Conservation (phyloP, 768 basidiomycete species). For the Bullera alba region DNA sequence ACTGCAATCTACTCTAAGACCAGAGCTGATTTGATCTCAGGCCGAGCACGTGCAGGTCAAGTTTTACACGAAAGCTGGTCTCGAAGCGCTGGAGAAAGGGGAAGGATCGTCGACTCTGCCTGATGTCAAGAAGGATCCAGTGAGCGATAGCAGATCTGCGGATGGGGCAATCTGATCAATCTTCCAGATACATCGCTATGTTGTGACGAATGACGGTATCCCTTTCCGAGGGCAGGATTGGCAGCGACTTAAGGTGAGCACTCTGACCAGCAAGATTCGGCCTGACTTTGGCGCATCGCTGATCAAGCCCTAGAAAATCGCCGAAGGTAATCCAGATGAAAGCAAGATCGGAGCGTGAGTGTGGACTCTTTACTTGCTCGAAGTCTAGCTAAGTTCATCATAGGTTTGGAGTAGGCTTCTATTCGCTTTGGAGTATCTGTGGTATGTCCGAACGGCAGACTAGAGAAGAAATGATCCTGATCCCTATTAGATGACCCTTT, state of each 20-base stretch:
- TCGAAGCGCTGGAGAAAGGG: constrained; percentile 22
- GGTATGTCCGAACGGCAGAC: constrained; percentile 9
- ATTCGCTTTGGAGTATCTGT: constrained; percentile 36
- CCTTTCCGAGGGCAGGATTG: constrained; percentile 79
- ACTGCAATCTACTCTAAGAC: neutral
- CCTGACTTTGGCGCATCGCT: too few species aligned
- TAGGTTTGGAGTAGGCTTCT: constrained; percentile 42
- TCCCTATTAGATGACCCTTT: constrained; percentile 44
- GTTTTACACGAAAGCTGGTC: constrained; percentile 34
- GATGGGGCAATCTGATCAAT: too few species aligned
- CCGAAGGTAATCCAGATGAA: constrained; percentile 89
- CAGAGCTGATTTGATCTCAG: constrained; percentile 6
- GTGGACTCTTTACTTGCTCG: neutral
- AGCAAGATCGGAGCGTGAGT: constrained; percentile 78
- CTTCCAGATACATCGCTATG: constrained; percentile 65
- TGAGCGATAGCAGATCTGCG: too few species aligned
- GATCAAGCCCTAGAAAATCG: too few species aligned
- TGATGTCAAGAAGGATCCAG: constrained; percentile 56
- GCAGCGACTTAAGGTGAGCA: constrained; percentile 75
- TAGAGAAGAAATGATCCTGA: neutral
- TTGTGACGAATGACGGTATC: constrained; percentile 81
- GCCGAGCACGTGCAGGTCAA: constrained; percentile 39
- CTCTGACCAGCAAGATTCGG: too few species aligned
- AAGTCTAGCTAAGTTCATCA: constrained; percentile 35
- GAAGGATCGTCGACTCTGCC: constrained; percentile 49